These are phyloP conservation scores for Trifolium subterraneum DNA, from an alignment of 306 rosid genomes.

Conservation along the genomic window DNA sequence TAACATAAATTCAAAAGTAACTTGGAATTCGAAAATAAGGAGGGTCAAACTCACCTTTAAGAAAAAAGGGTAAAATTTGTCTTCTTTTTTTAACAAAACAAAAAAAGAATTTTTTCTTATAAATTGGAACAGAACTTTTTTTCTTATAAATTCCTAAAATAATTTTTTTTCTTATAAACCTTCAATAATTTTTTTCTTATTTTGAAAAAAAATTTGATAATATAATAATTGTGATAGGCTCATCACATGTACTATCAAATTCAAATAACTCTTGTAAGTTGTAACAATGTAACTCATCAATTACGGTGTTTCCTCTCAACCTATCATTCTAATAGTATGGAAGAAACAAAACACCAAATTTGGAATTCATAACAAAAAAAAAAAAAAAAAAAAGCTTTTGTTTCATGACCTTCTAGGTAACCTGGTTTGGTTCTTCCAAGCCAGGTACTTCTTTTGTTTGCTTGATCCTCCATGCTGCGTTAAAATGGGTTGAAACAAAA, in stretches of 20 bases:
- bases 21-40: too few species aligned
- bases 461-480: conserved; percentile 29
- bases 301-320: conserved; percentile 49
- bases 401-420: background rate
- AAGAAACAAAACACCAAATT: conserved; percentile 18
- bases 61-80: too few species aligned
- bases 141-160: too few species aligned
- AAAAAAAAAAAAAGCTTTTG: background rate
- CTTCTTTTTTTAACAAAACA: too few species aligned
- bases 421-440: conserved; percentile 54
- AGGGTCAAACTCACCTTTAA: too few species aligned
- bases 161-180: too few species aligned
- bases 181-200: too few species aligned
- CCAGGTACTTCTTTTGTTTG: conserved; percentile 49
- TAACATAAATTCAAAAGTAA: too few species aligned
- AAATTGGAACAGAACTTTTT: too few species aligned
- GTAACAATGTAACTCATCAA: conserved; percentile 40
- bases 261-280: conserved; percentile 14
- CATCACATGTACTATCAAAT: conserved; percentile 4
- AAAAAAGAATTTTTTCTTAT: too few species aligned
- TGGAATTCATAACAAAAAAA: conserved; percentile 18
- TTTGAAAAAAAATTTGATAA: too few species aligned
- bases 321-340: conserved; percentile 25
- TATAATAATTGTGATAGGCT: too few species aligned
- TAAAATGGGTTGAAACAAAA: conserved; percentile 21